Evolutionary conservation across 768 basidiomycete genomes (phyloP).

Genomic region (Lactarius quietus): DNA sequence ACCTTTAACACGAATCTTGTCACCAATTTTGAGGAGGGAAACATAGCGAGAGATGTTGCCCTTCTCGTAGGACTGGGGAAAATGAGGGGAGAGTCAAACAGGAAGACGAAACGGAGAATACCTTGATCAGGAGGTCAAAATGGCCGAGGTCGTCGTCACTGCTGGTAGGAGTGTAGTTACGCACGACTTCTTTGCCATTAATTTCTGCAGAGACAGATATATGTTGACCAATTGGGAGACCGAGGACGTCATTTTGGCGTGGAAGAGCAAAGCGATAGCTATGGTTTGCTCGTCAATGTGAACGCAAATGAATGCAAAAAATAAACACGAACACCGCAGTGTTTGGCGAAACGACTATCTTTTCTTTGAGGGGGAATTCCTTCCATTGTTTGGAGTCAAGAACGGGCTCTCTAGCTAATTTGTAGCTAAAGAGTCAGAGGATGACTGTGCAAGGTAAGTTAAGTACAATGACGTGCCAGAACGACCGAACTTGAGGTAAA

Average conservation of each 20-base stretch:
- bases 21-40: conserved; percentile 76
- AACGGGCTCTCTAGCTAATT: conserved; percentile 60
- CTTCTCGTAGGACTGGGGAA: conserved; percentile 81
- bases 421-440: conserved; percentile 10
- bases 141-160: conserved; percentile 89
- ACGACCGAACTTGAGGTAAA: conserved; percentile 49
- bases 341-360: conserved; percentile 86
- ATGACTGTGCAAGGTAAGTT: neutral
- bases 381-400: conserved; percentile 77
- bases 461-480: conserved; percentile 35
- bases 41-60: conserved; percentile 95
- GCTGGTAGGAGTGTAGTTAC: conserved; percentile 95
- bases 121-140: conserved; percentile 98
- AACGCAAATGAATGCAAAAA: conserved; percentile 1
- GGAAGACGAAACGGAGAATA: conserved; percentile 31
- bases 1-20: conserved; percentile 88
- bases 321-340: conserved; percentile 77
- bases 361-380: conserved; percentile 75
- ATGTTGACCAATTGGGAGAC: conserved; percentile 96
- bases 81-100: neutral
- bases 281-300: conserved; percentile 15
- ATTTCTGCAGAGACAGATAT: conserved; percentile 89
- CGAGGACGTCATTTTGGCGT: conserved; percentile 68
- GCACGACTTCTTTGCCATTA: conserved; percentile 82
- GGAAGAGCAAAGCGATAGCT: conserved; percentile 94